These are phyloP conservation scores for Eimeria praecox DNA, from an alignment of 169 alveolate species.

Conservation along the genomic window DNA sequence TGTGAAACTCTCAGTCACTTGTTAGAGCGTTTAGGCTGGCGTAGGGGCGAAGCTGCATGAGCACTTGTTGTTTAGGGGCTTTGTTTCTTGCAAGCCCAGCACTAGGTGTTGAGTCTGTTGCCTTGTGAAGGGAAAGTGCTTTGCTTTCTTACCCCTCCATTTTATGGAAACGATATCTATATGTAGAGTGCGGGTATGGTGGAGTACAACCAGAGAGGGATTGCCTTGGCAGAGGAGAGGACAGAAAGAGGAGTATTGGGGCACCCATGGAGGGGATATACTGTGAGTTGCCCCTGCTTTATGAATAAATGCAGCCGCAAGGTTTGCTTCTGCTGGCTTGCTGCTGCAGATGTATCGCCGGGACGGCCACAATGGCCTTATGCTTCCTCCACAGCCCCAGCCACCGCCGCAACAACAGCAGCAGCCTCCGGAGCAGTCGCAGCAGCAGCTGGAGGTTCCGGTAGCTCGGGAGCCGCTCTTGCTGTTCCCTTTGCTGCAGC, in stretches of 20 bases:
- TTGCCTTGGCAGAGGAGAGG: not conserved
- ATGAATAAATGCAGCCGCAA: not conserved
- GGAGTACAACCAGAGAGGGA: not conserved
- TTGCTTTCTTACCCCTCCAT: not conserved
- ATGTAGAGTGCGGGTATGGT: not conserved
- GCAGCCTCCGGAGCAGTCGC: constrained; percentile 20
- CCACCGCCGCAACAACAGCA: constrained; percentile 58
- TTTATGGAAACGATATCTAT: too few species aligned
- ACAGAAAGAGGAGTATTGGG: not conserved
- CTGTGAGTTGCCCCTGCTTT: not conserved
- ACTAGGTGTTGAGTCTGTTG: not conserved
- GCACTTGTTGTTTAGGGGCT: not conserved
- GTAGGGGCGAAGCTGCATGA: not conserved
- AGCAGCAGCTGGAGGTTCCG: constrained; percentile 20
- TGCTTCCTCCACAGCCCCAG: constrained; percentile 31
- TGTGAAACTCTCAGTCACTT: not conserved
- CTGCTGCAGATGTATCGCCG: constrained; percentile 63
- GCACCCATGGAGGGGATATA: not conserved
- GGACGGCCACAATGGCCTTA: constrained; percentile 29
- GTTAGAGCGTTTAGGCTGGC: not conserved
- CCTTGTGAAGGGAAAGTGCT: not conserved
- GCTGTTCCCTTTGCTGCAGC: constrained; percentile 72
- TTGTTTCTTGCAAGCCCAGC: not conserved
- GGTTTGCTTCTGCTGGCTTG: not conserved
- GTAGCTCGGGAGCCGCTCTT: constrained; percentile 42